Evolutionary conservation across 805 yeast genomes (phyloP), one percentile per base, ranked within the genome.

Genomic region (Kazachstania bromeliacearum): DNA sequence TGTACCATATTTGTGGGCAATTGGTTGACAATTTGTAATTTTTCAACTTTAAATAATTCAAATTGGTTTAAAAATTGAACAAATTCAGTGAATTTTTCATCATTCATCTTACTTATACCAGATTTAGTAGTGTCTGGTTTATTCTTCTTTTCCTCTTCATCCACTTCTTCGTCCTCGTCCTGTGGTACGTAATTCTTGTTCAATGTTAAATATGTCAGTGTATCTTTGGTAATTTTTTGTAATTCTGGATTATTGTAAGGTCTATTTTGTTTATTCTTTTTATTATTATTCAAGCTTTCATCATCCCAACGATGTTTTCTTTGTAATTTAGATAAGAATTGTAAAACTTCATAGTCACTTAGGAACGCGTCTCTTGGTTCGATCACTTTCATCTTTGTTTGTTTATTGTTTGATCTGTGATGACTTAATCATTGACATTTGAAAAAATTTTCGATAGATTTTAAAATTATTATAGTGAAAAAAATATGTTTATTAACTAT

Each of bases 1-100:
- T 75, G 79, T 9, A 88, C 96, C 67, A 85, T 63, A 4, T 85
- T 74, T 31, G 79, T 66, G 1, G 98, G 98, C 20, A 85, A 67
- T 6, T 77, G 66, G 55, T 89, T 88, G 38, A 88, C 70, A 27
- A 89, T 73, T 60, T 89, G 96, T 28, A 89, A 63, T 45, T 78
- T 75, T 52, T 89, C 98, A 18, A 83, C 77, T 57, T 85, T 83
- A 61, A 80, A 87, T 36, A 89, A 63, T 20, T 68, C 70, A 42
- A 70, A 77, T 23, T 62, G 40, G 14, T 60, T 50, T 17, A 63
- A 38, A 7, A 43, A 45, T 19, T 36, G 42, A 47, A 63, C 53
- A 5, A 61, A 41, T 13, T 47, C 51, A 7, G 57, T 50, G 33
- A 51, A 63, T 38, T 36, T 57, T 3, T 45, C 46, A 33, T 56